Conservation (phyloP, 306 rosid species). For the Fragaria iinumae region DNA sequence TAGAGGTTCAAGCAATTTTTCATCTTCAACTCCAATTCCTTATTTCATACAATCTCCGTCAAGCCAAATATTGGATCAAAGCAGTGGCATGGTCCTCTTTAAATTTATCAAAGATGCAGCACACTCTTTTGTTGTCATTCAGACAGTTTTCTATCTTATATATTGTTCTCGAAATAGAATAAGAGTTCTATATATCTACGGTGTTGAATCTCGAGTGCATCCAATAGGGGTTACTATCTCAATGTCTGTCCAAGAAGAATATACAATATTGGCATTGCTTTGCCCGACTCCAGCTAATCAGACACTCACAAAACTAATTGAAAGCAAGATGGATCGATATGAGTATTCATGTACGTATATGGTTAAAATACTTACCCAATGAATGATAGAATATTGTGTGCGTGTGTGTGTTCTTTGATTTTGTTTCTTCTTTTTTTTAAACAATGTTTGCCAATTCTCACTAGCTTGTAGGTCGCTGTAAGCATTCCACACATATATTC, state of each 20-base stretch:
- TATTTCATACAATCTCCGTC: background rate
- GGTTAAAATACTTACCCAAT: background rate
- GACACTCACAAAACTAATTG: background rate
- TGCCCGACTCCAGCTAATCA: background rate
- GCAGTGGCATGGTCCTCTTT: background rate
- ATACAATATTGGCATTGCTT: constrained; percentile 1
- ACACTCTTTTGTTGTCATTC: background rate
- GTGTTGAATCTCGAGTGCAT: background rate
- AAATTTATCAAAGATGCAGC: background rate
- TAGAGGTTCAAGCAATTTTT: no score
- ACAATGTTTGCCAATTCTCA: background rate
- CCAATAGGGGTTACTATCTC: background rate
- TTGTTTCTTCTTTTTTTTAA: background rate
- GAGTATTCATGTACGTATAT: background rate
- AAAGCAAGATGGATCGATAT: background rate
- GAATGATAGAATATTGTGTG: background rate
- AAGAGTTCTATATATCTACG: background rate
- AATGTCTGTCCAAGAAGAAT: background rate
- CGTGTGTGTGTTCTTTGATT: background rate
- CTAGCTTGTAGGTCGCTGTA: background rate
- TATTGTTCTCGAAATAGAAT: background rate
- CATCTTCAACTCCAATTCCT: no score
- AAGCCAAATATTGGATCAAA: background rate
- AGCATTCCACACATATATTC: background rate
- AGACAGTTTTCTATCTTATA: background rate